Conservation (phyloP, 805 yeast species). For the Kodamaea lidongshanica region DNA sequence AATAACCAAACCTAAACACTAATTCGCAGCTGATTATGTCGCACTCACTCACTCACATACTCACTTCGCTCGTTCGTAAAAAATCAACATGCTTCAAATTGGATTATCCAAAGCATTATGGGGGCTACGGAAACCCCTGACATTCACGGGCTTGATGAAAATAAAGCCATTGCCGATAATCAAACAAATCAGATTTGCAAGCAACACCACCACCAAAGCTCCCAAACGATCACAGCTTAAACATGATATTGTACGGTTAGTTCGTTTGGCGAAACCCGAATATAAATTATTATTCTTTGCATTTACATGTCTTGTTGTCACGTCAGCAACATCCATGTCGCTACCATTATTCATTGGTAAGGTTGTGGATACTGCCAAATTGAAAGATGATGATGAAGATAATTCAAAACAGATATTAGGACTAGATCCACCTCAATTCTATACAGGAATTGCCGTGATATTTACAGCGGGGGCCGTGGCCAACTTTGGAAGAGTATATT, state of each 20-base stretch:
- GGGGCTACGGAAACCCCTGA: not conserved
- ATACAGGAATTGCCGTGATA: conserved; percentile 51
- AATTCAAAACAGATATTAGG: conserved; percentile 38
- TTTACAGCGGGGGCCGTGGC: conserved; percentile 72
- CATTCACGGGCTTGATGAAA: not conserved
- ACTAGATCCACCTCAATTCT: conserved; percentile 57
- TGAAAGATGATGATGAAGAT: conserved; percentile 10
- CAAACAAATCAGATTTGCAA: not conserved
- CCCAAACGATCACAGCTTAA: not conserved
- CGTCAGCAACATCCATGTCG: conserved; percentile 76
- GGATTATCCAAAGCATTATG: no score
- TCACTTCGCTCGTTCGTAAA: no score
- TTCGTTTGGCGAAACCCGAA: conserved; percentile 14
- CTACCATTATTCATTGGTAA: conserved; percentile 83
- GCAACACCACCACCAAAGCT: not conserved
- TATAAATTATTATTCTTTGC: conserved; percentile 37
- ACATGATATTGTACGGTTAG: conserved; percentile 19
- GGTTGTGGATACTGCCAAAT: conserved; percentile 64
- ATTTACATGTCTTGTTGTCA: conserved; percentile 52
- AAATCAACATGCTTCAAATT: no score
- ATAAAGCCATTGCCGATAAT: not conserved
- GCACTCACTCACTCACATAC: no score
- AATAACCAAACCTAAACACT: no score
- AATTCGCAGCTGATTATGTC: no score
- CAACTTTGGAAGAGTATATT: conserved; percentile 72